Percentiles rank a stretch among this genome's conserved stretches.
These are phyloP conservation scores for Chaetomiaceae sp. DNA, from an alignment of 2,329 filamentous ascomycete genomes.

Conservation along the genomic window DNA sequence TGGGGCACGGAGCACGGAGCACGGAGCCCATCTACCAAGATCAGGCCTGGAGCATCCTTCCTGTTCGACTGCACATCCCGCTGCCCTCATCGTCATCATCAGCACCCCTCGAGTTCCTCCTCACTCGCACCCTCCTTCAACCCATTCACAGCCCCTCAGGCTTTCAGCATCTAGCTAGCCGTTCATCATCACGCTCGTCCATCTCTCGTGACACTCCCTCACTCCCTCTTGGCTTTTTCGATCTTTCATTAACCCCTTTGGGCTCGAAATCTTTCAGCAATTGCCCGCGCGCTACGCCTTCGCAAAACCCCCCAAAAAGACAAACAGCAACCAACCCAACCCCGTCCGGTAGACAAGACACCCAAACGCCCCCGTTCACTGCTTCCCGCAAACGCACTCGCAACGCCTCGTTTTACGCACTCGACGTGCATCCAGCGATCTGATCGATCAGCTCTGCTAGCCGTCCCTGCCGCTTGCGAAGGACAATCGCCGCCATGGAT, in stretches of 20 bases:
- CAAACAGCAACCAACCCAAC: conserved; percentile 2
- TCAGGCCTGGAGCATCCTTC: conserved; percentile 22
- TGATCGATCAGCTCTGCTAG: conserved; percentile 10
- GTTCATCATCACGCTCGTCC: conserved; percentile 19
- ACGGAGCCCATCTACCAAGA: conserved; percentile 10
- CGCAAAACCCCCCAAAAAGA: conserved; percentile 18
- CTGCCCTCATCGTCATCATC: conserved; percentile 25
- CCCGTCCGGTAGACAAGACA: conserved; percentile 3
- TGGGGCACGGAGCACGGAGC: conserved; percentile 14
- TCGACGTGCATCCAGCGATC: conserved; percentile 39
- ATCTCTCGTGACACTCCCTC: conserved; percentile 26
- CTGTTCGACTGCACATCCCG: conserved; percentile 13
- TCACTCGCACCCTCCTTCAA: conserved; percentile 26
- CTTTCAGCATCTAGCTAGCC: conserved; percentile 22
- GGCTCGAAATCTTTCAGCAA: conserved; percentile 22
- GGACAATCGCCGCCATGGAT: conserved; percentile 54
- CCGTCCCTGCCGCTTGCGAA: conserved; percentile 10
- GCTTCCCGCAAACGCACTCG: conserved; percentile 17
- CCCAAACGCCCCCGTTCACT: conserved; percentile 8
- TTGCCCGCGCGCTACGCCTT: conserved; percentile 24
- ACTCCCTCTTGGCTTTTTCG: conserved; percentile 25
- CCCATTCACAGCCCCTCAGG: conserved; percentile 10
- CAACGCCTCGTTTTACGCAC: conserved; percentile 41
- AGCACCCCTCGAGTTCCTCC: conserved; percentile 19
- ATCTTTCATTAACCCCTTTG: conserved; percentile 29